A percentile compares a stretch with the other conserved stretches of the same genome.
phyloP scores from a whole-genome alignment of 352 stramenopile species.

The Aphanomyces euteiches region DNA sequence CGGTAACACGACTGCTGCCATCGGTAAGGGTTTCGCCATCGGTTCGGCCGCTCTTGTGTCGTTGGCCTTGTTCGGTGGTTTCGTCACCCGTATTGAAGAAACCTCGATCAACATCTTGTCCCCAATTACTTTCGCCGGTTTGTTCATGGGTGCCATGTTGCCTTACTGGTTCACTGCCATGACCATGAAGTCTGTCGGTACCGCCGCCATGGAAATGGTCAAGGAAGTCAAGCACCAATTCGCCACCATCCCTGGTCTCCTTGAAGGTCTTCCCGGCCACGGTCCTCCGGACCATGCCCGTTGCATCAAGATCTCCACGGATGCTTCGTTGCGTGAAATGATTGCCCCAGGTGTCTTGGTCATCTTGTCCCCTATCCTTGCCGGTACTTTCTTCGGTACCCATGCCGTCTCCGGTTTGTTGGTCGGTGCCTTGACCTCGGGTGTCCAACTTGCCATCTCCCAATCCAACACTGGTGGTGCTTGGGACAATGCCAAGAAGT shows the following conservation, averaged over 20 bases:
- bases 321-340: conserved; percentile 98
- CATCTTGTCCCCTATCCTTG: conserved; percentile 97
- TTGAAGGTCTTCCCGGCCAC: conserved; percentile 90
- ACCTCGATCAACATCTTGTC: conserved; percentile 96
- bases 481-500: conserved; percentile 99
- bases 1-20: conserved; percentile 99
- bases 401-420: conserved; percentile 97
- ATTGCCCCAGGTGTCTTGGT: conserved; percentile 96
- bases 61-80: conserved; percentile 97
- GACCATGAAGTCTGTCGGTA: conserved; percentile 99
- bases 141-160: conserved; percentile 99
- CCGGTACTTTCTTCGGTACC: conserved; percentile 97
- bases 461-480: conserved; percentile 99
- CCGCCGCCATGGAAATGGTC: conserved; percentile 99
- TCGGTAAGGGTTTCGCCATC: conserved; percentile 99
- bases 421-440: conserved; percentile 93
- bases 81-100: conserved; percentile 96
- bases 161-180: conserved; percentile 99
- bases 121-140: conserved; percentile 97
- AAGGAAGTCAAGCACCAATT: conserved; percentile 99
- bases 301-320: conserved; percentile 99
- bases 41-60: conserved; percentile 98
- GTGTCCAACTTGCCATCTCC: conserved; percentile 98
- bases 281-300: conserved; percentile 79
- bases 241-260: conserved; percentile 96